phyloP scores from a whole-genome alignment of 345 rosid genomes.

The Acer negundo region DNA sequence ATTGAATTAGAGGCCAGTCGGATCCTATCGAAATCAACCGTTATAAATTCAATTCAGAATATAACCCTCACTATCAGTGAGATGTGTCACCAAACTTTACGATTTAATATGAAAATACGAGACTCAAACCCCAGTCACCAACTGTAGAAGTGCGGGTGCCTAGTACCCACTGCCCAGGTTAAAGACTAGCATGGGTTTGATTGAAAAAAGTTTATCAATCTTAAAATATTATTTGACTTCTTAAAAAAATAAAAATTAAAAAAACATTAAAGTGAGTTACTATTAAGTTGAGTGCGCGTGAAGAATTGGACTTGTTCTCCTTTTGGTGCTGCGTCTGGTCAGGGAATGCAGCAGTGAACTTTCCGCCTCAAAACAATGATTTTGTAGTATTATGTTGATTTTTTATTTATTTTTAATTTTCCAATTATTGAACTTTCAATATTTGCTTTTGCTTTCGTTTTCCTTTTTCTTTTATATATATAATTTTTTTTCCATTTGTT shows the following conservation, averaged over 20 bases:
- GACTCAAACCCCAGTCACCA: too few relatives aligned
- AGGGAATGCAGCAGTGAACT: neutral
- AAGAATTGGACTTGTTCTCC: slow-evolving; percentile 3
- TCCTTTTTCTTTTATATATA: too few relatives aligned
- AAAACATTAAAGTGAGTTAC: neutral
- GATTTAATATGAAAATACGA: too few relatives aligned
- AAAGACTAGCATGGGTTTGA: neutral
- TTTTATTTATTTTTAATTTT: neutral
- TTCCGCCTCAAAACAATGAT: slow-evolving; percentile 14
- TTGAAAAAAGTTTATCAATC: neutral
- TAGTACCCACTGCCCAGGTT: too few relatives aligned
- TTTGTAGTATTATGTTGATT: neutral
- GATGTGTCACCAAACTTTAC: too few relatives aligned
- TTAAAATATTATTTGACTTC: neutral
- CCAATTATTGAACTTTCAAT: neutral
- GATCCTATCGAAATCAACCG: too few relatives aligned
- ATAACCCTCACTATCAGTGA: too few relatives aligned
- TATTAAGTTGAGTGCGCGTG: slow-evolving; percentile 7
- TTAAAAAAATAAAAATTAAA: too few relatives aligned
- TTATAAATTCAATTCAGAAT: too few relatives aligned
- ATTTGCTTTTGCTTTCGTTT: neutral
- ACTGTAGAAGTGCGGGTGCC: too few relatives aligned
- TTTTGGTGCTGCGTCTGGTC: neutral
- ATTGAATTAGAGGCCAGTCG: too few relatives aligned
- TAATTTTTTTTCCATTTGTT: too few relatives aligned